These are phyloP conservation scores for Akanthomyces dipterigenus DNA, from an alignment of 2,329 filamentous ascomycete genomes.

Conservation along the genomic window DNA sequence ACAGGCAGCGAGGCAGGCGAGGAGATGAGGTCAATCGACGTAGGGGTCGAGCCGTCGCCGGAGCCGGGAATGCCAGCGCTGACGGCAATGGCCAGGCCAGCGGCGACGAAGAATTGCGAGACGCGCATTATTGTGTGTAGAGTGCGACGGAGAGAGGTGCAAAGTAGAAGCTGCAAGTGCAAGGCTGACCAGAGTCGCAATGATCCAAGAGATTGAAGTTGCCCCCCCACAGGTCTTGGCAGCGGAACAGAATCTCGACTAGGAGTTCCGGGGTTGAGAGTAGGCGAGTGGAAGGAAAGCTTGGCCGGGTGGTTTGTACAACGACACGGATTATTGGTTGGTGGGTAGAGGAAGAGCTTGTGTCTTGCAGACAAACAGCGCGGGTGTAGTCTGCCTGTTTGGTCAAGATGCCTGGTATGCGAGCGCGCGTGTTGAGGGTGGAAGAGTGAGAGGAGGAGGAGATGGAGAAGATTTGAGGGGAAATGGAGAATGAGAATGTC, in stretches of 20 bases:
- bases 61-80: neutral
- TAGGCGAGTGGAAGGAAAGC: neutral
- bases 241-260: neutral
- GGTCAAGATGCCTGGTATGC: neutral
- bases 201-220: neutral
- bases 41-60: neutral
- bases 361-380: neutral
- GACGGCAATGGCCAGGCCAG: conserved; percentile 13
- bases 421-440: neutral
- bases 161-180: neutral
- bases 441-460: neutral
- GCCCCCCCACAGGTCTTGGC: conserved; percentile 9
- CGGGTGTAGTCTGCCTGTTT: too few species aligned
- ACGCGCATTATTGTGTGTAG: conserved; percentile 15
- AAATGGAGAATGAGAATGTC: neutral
- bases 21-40: neutral
- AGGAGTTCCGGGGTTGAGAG: neutral
- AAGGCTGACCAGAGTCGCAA: neutral
- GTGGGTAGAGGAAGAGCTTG: neutral
- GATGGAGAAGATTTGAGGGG: neutral
- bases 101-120: conserved; percentile 14
- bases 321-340: too few species aligned
- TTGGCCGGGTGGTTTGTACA: neutral
- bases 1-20: neutral
- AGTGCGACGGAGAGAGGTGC: neutral